Evolutionary conservation across 2,329 filamentous ascomycete species (phyloP), one percentile per base, ranked within the genome.

Genomic region (Macroventuria anomochaeta): DNA sequence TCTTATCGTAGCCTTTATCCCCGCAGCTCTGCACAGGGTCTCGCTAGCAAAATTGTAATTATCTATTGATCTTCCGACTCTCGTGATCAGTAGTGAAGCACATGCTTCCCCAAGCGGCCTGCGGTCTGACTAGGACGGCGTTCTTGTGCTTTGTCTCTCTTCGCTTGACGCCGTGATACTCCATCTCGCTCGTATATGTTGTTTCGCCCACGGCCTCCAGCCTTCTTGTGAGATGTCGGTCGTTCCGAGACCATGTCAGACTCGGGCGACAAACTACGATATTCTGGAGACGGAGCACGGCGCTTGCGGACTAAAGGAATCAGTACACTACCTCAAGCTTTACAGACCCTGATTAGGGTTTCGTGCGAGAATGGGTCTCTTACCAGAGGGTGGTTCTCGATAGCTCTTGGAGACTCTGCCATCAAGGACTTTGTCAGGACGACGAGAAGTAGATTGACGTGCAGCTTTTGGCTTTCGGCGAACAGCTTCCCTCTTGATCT

Each of bases 101-200:
- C 20, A 33, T 54, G 33, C 21, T 29, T 54, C 1, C 51, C 51
- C 17, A 54, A 29, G 3, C 33, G 44, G 13, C 51, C 51, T 21
- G 36, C 46, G 13, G 13, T 29, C 17, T 29, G 15, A 25, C 18
- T 5, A n/a, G 29, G 28, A 20, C 8, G 20, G 7, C 25, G 34
- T 2, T 5, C 10, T 4, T 29, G 33, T 11, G 21, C 34, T 8
- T 6, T 6, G 2, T 53, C 38, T 4, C 38, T 31, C 26, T 43
- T 53, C 5, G 26, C 43, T 26, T 53, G 18, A 5, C 50, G 50
- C 7, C 50, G 44, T 5, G 50, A 53, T 11, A 36, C 5, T 13
- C 50, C 50, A 7, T 53, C 15, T 3, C 50, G 32, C 4, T 43
- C 32, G 13, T 21, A 7, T 7, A 3, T 28, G 17, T 43, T 53